Evolutionary conservation across 495 filamentous ascomycete species (phyloP), one percentile per base, ranked within the genome.

Genomic region (Rostrohypoxylon terebratum): DNA sequence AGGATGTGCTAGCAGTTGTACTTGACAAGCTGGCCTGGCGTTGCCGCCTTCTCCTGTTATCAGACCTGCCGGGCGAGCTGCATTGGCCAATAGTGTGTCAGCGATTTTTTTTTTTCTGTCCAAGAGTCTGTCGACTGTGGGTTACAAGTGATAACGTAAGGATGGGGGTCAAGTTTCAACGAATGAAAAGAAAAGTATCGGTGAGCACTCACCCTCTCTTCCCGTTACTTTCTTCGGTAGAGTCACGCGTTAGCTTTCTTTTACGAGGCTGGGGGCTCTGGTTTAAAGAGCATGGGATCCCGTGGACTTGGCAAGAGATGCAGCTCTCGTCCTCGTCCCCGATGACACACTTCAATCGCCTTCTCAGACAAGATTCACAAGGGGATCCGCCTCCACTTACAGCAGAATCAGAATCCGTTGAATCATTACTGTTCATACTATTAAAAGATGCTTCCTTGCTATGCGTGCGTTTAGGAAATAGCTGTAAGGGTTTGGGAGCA

Each of bases 271-370:
- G 88, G 21, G 88, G 85, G 63, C 93, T 92, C 51, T 87, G 87
- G 33, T 85, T 81, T 78, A 90, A 85, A 6, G 89, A 90, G 76
- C 89, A 91, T 28, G 88, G 86, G 74, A 86, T 84, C 47, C 85
- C 86, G 72, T 85, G 87, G 77, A 86, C 85, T 77, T 88, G 85
- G 77, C 89, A 91, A 36, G 89, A 82, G 63, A 90, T 82, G 77
- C 89, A 91, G 74, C 82, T 84, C 28, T 86, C 85, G 38, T 89
- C 86, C 25, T 89, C 89, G 48, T 89, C 88, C 77, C 94, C 92
- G 81, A 97, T 92, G 63, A 96, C 93, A 83, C 96, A 99, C 75
- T 94, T 91, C 74, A 90, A 93, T 80, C 94, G 94, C 77, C 94
- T 85, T 80, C 89, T 88, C 63, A 93, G 85, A 81, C 96, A 99